phyloP scores from a whole-genome alignment of 2,329 filamentous ascomycete species.

The Exophiala phaeomuriformis region DNA sequence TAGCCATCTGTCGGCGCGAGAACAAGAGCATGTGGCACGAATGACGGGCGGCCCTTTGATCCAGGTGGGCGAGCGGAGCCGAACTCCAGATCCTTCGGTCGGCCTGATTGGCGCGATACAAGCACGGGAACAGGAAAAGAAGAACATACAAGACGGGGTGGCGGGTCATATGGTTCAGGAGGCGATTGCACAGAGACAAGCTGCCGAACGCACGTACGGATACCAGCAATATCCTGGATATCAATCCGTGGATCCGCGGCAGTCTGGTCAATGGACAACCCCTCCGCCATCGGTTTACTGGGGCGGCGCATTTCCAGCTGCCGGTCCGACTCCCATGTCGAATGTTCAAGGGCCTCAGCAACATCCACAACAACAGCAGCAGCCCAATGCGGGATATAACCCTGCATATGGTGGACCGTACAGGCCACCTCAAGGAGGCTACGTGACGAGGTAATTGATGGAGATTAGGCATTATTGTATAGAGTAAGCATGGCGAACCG shows the following conservation, averaged over 20 bases:
- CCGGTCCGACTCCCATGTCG: slow-evolving; percentile 1
- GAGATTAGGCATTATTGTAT: neutral
- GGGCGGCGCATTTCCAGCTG: slow-evolving; percentile 5
- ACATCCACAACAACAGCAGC: slow-evolving; percentile 6
- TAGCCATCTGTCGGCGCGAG: slow-evolving; percentile 67
- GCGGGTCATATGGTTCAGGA: slow-evolving; percentile 65
- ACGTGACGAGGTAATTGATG: neutral
- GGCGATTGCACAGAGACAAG: slow-evolving; percentile 61
- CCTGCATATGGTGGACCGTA: slow-evolving; percentile 9
- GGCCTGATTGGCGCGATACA: slow-evolving; percentile 74
- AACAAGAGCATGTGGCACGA: slow-evolving; percentile 82
- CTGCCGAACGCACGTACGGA: slow-evolving; percentile 34
- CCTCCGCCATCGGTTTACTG: slow-evolving; percentile 4
- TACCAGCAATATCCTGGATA: slow-evolving; percentile 11
- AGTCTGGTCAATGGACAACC: slow-evolving; percentile 9
- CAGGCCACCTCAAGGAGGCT: neutral
- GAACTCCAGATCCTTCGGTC: slow-evolving; percentile 42
- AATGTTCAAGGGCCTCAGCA: slow-evolving; percentile 7
- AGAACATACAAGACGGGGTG: slow-evolving; percentile 60
- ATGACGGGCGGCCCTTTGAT: slow-evolving; percentile 72
- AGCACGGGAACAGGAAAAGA: slow-evolving; percentile 68
- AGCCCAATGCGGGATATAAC: slow-evolving; percentile 6
- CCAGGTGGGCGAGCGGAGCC: slow-evolving; percentile 53
- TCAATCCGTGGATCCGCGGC: slow-evolving; percentile 5
- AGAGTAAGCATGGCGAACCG: neutral